These are phyloP conservation scores for Vigna unguiculata DNA, from an alignment of 306 rosid genomes.

Conservation along the genomic window DNA sequence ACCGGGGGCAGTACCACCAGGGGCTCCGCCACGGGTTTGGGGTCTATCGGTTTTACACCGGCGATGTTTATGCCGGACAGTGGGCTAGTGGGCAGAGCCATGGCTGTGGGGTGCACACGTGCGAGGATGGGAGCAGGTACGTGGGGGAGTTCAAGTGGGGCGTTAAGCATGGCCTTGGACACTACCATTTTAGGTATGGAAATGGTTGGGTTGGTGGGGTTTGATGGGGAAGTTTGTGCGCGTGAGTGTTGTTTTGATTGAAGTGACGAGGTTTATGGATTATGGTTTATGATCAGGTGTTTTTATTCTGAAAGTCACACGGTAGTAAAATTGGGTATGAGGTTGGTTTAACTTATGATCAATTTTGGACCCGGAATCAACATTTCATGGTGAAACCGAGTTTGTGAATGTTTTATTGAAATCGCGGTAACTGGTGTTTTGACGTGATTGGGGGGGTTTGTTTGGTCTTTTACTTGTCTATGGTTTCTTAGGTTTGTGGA, in stretches of 20 bases:
- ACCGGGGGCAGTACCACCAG: slow-evolving; percentile 72
- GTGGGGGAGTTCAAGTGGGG: slow-evolving; percentile 93
- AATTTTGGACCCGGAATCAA: not conserved
- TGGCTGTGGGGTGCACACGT: slow-evolving; percentile 84
- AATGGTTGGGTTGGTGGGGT: too few relatives aligned
- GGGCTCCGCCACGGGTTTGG: slow-evolving; percentile 89
- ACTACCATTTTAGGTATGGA: slow-evolving; percentile 83
- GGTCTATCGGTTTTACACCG: slow-evolving; percentile 78
- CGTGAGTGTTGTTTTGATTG: too few relatives aligned
- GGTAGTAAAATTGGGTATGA: not conserved
- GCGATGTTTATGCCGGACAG: slow-evolving; percentile 86
- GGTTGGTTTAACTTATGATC: not conserved
- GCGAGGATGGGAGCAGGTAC: slow-evolving; percentile 83
- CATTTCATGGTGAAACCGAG: not conserved
- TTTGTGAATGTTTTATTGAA: not conserved
- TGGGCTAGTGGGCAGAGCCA: slow-evolving; percentile 92
- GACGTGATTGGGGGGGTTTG: too few relatives aligned
- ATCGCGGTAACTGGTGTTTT: not conserved
- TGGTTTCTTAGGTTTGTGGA: not conserved
- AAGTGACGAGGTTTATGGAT: not conserved
- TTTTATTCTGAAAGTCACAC: not conserved
- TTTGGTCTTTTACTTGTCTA: not conserved
- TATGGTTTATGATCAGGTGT: not conserved
- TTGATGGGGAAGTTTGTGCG: too few relatives aligned
- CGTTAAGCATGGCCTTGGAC: slow-evolving; percentile 89